Evolutionary conservation across 1,139 yeast species (phyloP).

Genomic region (Hemisphaericaspora lyxosophila): DNA sequence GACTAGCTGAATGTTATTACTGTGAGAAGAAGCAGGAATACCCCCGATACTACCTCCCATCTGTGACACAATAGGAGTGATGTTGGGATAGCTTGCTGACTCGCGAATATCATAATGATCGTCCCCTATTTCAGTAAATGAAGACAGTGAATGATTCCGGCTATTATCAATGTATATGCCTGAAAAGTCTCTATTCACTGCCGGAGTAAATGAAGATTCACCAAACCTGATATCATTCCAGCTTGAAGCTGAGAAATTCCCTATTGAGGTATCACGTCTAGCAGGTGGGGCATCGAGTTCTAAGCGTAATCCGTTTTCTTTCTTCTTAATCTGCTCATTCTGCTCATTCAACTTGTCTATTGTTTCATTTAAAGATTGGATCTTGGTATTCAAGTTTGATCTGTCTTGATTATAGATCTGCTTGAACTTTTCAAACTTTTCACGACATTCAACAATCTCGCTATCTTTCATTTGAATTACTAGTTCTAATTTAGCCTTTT

Average conservation of each 20-base stretch:
- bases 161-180: slow-evolving; percentile 17
- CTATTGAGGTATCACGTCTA: slow-evolving; percentile 8
- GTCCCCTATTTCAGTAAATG: slow-evolving; percentile 23
- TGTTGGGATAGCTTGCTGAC: slow-evolving; percentile 2
- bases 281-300: slow-evolving; percentile 16
- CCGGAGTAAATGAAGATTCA: slow-evolving; percentile 37
- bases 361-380: slow-evolving; percentile 24
- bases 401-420: slow-evolving; percentile 34
- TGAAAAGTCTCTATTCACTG: slow-evolving; percentile 16
- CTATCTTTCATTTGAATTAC: slow-evolving; percentile 25
- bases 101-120: slow-evolving; percentile 11
- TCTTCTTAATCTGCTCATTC: slow-evolving; percentile 10
- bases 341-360: slow-evolving; percentile 17
- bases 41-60: slow-evolving; percentile 14
- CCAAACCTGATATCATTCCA: slow-evolving; percentile 30
- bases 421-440: slow-evolving; percentile 31
- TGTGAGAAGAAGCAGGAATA: slow-evolving; percentile 17
- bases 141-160: slow-evolving; percentile 20
- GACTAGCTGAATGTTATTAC: slow-evolving; percentile 54
- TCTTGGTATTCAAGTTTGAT: slow-evolving; percentile 25
- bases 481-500: slow-evolving; percentile 21
- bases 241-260: slow-evolving; percentile 10
- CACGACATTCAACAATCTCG: slow-evolving; percentile 28
- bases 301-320: slow-evolving; percentile 17
- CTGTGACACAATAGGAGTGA: slow-evolving; percentile 2